phyloP scores from a whole-genome alignment of 495 filamentous ascomycete species.

The Pseudoneurospora amorphoporcata region DNA sequence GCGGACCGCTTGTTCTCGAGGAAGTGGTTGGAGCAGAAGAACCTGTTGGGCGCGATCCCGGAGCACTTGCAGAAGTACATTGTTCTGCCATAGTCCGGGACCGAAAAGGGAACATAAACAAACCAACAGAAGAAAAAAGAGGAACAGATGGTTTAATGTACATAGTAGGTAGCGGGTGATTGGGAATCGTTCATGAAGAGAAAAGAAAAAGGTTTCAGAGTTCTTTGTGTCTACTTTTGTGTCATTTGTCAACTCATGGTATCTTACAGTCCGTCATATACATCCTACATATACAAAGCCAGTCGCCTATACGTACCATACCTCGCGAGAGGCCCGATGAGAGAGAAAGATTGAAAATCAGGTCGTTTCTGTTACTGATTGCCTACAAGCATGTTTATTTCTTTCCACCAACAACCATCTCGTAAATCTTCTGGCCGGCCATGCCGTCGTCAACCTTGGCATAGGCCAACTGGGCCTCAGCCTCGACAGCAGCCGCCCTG shows the following conservation, averaged over 20 bases:
- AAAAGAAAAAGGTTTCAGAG: not conserved
- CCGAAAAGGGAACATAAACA: conserved; percentile 5
- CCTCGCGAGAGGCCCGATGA: not conserved
- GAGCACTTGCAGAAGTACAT: conserved; percentile 84
- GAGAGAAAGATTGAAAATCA: not conserved
- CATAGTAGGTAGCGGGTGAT: not conserved
- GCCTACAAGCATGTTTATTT: not conserved
- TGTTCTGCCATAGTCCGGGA: conserved; percentile 55
- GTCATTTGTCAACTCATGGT: not conserved
- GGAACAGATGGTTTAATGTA: not conserved
- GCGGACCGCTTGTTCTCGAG: conserved; percentile 85
- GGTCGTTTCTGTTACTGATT: not conserved
- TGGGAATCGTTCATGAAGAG: not conserved
- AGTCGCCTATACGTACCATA: not conserved
- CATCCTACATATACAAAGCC: not conserved
- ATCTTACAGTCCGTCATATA: not conserved
- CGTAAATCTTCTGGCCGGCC: conserved; percentile 12
- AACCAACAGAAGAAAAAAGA: not conserved
- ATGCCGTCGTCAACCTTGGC: not conserved
- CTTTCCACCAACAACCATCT: not conserved
- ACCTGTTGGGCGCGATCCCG: conserved; percentile 71
- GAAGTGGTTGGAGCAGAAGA: conserved; percentile 82
- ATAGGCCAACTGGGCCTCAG: conserved; percentile 14
- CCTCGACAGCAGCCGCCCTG: conserved; percentile 16
- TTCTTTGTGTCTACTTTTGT: conserved; percentile 5